A percentile compares a stretch with the other conserved stretches of the same genome.
phyloP scores from a whole-genome alignment of 2,329 filamentous ascomycete species.

The Cercospora sp. region DNA sequence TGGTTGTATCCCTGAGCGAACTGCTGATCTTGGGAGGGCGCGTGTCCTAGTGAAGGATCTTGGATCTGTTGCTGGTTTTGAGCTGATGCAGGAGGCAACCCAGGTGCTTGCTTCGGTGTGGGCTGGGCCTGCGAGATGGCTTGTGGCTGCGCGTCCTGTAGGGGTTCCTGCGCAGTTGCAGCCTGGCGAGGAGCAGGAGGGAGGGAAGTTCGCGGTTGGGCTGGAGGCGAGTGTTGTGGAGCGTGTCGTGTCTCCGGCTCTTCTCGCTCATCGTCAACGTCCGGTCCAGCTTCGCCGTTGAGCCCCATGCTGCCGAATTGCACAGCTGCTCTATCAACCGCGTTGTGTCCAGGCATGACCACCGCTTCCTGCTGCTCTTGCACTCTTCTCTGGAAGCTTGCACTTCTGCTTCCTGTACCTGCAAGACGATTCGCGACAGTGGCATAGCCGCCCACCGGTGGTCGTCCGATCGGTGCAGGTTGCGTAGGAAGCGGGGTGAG shows the following conservation, averaged over 20 bases:
- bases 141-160: constrained; percentile 41
- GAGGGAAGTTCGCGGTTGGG: constrained; percentile 80
- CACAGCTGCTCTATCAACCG: constrained; percentile 87
- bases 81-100: constrained; percentile 61
- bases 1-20: constrained; percentile 57
- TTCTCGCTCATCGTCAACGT: constrained; percentile 92
- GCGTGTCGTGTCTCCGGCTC: constrained; percentile 94
- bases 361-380: constrained; percentile 96
- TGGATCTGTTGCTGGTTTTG: constrained; percentile 48
- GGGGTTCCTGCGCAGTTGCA: constrained; percentile 43
- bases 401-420: constrained; percentile 62
- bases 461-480: constrained; percentile 62
- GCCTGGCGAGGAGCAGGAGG: constrained; percentile 65
- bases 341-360: constrained; percentile 95
- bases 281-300: constrained; percentile 71
- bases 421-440: constrained; percentile 81
- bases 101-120: constrained; percentile 62
- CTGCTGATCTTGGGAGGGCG: constrained; percentile 54
- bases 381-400: constrained; percentile 81
- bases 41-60: constrained; percentile 52
- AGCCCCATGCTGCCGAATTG: constrained; percentile 96
- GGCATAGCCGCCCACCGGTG: constrained; percentile 71
- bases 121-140: constrained; percentile 43
- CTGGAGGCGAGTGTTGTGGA: constrained; percentile 86
- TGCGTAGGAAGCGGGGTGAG: constrained; percentile 63